Evolutionary conservation across 768 basidiomycete species (phyloP).

Genomic region (Cubamyces lactineus): DNA sequence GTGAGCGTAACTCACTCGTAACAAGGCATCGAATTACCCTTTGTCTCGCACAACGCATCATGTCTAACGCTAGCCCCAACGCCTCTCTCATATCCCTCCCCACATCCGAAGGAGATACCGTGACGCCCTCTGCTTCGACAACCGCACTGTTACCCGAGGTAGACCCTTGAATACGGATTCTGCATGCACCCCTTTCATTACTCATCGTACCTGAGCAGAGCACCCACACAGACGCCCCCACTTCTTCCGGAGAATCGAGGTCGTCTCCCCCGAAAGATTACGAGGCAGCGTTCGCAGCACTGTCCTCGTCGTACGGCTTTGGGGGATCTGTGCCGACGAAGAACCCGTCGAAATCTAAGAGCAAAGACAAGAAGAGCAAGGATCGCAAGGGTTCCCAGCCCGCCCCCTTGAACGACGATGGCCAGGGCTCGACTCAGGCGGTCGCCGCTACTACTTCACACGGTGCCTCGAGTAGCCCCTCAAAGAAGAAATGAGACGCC

Average conservation of each 20-base stretch:
- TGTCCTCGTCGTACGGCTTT: slow-evolving; percentile 33
- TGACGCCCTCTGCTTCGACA: slow-evolving; percentile 16
- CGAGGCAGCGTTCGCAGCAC: slow-evolving; percentile 32
- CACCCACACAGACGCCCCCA: neutral
- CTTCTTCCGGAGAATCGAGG: neutral
- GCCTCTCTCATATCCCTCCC: slow-evolving; percentile 18
- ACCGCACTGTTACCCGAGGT: slow-evolving; percentile 19
- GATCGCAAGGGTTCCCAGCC: too few species aligned
- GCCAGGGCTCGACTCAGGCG: too few species aligned
- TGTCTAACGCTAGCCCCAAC: slow-evolving; percentile 4
- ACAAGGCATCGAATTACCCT: neutral
- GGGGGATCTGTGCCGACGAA: slow-evolving; percentile 25
- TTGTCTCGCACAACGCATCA: neutral
- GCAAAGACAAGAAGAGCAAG: neutral
- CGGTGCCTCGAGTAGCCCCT: too few species aligned
- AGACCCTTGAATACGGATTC: too few species aligned
- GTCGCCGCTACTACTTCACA: too few species aligned
- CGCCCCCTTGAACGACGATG: too few species aligned
- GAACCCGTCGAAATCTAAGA: slow-evolving; percentile 5
- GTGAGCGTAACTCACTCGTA: neutral
- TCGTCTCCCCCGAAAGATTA: slow-evolving; percentile 30
- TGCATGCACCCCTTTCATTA: neutral
- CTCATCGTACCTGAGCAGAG: neutral
- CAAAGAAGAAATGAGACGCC: too few species aligned
- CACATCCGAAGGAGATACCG: neutral